phyloP scores from a whole-genome alignment of 257 asterid genomes.

The Ballota nigra region DNA sequence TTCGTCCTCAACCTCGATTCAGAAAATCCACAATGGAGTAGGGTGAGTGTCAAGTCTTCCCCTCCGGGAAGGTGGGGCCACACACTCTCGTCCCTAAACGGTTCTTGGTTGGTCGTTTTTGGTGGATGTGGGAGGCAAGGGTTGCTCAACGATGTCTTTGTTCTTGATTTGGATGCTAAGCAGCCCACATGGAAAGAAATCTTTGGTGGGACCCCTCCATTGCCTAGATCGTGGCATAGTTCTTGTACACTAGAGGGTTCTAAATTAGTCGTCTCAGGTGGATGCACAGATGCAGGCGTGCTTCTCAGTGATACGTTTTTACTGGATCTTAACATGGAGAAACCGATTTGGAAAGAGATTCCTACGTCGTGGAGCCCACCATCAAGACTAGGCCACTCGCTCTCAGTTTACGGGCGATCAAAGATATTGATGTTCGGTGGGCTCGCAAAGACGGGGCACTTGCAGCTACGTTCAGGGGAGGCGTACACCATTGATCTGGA shows the following conservation, averaged over 20 bases:
- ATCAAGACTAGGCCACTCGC: constrained; percentile 76
- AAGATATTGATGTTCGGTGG: constrained; percentile 87
- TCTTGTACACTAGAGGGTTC: constrained; percentile 92
- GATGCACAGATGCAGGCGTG: constrained; percentile 86
- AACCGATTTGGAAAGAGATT: constrained; percentile 78
- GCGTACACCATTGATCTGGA: constrained; percentile 78
- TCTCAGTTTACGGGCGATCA: constrained; percentile 75
- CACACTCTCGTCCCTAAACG: constrained; percentile 71
- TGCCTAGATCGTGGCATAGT: constrained; percentile 88
- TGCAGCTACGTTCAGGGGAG: constrained; percentile 82
- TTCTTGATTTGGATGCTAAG: constrained; percentile 77
- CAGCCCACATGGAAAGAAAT: constrained; percentile 90
- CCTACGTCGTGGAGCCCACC: constrained; percentile 76
- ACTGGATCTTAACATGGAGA: constrained; percentile 64
- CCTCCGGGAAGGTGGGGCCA: constrained; percentile 98
- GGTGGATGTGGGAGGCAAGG: constrained; percentile 92
- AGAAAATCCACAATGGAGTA: constrained; percentile 71
- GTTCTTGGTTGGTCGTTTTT: constrained; percentile 79
- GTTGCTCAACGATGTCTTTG: constrained; percentile 75
- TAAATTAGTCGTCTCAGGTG: constrained; percentile 80
- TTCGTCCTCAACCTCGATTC: constrained; percentile 83
- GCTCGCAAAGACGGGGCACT: constrained; percentile 81
- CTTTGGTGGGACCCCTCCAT: constrained; percentile 71
- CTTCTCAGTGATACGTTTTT: constrained; percentile 71
- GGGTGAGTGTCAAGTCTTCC: constrained; percentile 68